phyloP scores from a whole-genome alignment of 1,284 basidiomycete genomes.

The Pisolithus thermaeus region DNA sequence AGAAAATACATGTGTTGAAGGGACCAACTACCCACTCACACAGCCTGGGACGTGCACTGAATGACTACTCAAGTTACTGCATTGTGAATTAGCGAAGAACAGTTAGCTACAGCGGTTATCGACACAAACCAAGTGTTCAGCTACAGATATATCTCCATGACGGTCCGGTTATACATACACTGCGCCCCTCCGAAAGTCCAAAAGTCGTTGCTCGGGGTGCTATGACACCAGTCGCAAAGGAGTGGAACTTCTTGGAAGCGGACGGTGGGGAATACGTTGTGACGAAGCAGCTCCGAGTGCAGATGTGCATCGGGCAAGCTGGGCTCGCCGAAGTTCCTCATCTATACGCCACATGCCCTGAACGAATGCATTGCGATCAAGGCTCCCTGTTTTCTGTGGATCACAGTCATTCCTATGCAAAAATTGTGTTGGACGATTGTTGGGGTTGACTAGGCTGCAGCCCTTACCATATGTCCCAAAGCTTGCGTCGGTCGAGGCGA shows the following conservation, averaged over 20 bases:
- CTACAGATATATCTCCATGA: neutral
- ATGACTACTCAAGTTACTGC: neutral
- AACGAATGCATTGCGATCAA: slow-evolving; percentile 62
- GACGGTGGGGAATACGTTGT: slow-evolving; percentile 31
- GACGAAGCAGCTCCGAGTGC: slow-evolving; percentile 32
- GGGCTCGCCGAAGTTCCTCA: slow-evolving; percentile 66
- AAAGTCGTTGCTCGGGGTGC: neutral
- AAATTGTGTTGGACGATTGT: slow-evolving; percentile 5
- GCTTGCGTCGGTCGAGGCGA: slow-evolving; percentile 43
- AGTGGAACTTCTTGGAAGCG: slow-evolving; percentile 15
- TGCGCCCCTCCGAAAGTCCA: no score
- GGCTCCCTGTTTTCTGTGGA: slow-evolving; percentile 42
- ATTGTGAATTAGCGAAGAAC: neutral
- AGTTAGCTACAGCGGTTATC: neutral
- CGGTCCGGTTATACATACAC: neutral
- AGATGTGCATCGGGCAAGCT: slow-evolving; percentile 35
- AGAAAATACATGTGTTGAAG: slow-evolving; percentile 18
- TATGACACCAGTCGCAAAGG: slow-evolving; percentile 14
- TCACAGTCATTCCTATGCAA: slow-evolving; percentile 59
- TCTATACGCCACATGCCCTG: slow-evolving; percentile 82
- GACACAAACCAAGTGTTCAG: neutral
- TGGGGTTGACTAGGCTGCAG: neutral
- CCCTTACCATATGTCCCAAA: slow-evolving; percentile 62
- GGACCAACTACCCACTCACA: no score
- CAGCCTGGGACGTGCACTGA: no score